phyloP scores from a whole-genome alignment of 495 filamentous ascomycete species.

The Lindgomyces ingoldianus region DNA sequence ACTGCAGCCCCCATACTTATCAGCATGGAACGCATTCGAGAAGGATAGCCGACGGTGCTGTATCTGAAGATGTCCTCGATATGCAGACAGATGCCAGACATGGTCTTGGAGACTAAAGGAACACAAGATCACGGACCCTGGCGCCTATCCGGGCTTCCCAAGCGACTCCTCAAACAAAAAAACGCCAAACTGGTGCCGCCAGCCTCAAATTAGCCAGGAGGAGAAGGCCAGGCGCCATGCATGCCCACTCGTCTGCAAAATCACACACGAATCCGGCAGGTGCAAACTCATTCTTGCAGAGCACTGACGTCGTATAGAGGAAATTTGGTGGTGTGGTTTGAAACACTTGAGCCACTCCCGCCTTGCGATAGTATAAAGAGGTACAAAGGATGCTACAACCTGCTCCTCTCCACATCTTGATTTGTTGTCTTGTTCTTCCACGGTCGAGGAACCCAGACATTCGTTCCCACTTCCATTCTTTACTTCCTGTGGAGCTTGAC shows the following conservation, averaged over 20 bases:
- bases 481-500: slow-evolving; percentile 9
- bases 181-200: background rate
- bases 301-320: background rate
- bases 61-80: too few relatives aligned
- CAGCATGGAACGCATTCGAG: too few relatives aligned
- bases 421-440: background rate
- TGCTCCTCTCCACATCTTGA: background rate
- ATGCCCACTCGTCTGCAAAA: background rate
- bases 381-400: background rate
- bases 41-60: too few relatives aligned
- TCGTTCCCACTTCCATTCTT: slow-evolving; percentile 5
- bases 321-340: slow-evolving; percentile 11
- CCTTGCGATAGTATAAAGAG: background rate
- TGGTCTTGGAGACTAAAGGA: too few relatives aligned
- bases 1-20: too few relatives aligned
- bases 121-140: too few relatives aligned
- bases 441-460: slow-evolving; percentile 4
- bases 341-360: slow-evolving; percentile 10
- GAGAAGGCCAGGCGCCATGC: background rate
- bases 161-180: background rate
- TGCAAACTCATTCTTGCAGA: background rate
- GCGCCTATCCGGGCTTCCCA: background rate
- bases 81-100: too few relatives aligned
- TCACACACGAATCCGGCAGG: background rate
- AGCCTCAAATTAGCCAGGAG: background rate